Evolutionary conservation across 2,329 filamentous ascomycete species (phyloP).

Genomic region (Chaetomium sp.): DNA sequence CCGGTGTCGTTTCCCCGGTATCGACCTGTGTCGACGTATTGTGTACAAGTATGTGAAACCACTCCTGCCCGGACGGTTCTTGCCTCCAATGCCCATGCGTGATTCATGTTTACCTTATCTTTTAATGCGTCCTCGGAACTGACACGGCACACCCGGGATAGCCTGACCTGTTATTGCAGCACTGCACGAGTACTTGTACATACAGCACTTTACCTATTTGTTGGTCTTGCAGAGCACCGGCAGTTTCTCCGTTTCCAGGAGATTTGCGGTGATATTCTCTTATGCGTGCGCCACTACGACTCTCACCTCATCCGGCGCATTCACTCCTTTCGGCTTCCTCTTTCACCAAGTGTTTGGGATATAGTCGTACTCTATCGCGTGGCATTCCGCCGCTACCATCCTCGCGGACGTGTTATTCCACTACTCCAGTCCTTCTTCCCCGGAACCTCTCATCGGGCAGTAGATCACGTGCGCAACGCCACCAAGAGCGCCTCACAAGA

Average conservation of each 20-base stretch:
- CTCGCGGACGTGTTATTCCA: neutral
- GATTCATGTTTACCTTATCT: neutral
- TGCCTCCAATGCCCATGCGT: neutral
- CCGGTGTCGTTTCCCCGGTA: neutral
- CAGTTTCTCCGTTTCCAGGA: conserved; percentile 5
- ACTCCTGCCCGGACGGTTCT: neutral
- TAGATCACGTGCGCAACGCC: neutral
- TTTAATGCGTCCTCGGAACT: conserved; percentile 17
- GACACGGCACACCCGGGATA: conserved; percentile 23
- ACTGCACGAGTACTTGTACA: conserved; percentile 8
- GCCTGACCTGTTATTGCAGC: conserved; percentile 19
- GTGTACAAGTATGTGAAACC: conserved; percentile 4
- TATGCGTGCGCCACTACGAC: conserved; percentile 27
- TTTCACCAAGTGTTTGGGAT: conserved; percentile 1
- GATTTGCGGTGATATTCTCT: conserved; percentile 9
- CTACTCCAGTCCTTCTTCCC: neutral
- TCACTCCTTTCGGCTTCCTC: conserved; percentile 12
- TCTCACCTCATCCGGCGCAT: conserved; percentile 13
- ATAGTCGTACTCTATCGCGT: neutral
- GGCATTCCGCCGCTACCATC: neutral
- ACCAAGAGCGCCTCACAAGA: neutral
- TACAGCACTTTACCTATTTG: conserved; percentile 12
- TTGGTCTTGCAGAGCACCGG: conserved; percentile 14
- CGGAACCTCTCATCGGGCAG: neutral
- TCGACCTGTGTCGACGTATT: neutral